These are phyloP conservation scores for Fusarium drepaniforme DNA, from an alignment of 2,329 filamentous ascomycete genomes.

Conservation along the genomic window DNA sequence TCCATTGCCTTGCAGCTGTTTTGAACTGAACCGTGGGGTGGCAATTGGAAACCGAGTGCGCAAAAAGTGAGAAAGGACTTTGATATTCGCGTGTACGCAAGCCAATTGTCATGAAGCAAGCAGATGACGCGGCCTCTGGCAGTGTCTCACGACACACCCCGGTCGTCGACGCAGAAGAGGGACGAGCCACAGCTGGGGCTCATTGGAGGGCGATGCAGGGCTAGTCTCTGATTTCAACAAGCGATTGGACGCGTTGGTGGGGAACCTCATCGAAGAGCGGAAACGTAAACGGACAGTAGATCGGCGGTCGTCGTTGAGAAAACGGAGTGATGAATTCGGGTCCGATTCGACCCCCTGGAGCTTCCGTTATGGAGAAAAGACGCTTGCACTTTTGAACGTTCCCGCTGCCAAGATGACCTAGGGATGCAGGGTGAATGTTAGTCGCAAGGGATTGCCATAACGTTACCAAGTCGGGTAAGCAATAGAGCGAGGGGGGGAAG, in stretches of 20 bases:
- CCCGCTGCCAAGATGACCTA: slow-evolving; percentile 37
- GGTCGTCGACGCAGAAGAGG: slow-evolving; percentile 32
- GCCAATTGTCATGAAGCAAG: slow-evolving; percentile 36
- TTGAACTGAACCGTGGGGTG: slow-evolving; percentile 25
- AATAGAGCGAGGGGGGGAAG: slow-evolving; percentile 8
- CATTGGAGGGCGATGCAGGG: slow-evolving; percentile 22
- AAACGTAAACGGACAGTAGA: slow-evolving; percentile 29
- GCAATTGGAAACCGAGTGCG: slow-evolving; percentile 24
- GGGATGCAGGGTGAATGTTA: slow-evolving; percentile 24
- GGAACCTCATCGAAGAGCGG: slow-evolving; percentile 8
- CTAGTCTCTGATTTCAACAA: slow-evolving; percentile 9
- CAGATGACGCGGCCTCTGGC: slow-evolving; percentile 45
- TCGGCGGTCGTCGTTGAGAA: slow-evolving; percentile 16
- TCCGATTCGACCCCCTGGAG: slow-evolving; percentile 28
- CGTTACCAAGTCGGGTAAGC: slow-evolving; percentile 28
- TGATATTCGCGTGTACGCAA: slow-evolving; percentile 42
- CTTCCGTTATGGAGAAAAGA: slow-evolving; percentile 18
- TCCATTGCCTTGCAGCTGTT: slow-evolving; percentile 3
- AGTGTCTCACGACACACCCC: slow-evolving; percentile 39
- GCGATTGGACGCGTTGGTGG: slow-evolving; percentile 26
- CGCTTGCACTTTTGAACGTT: slow-evolving; percentile 21
- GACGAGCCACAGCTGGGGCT: slow-evolving; percentile 20
- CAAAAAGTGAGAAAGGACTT: background rate
- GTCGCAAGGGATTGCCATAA: slow-evolving; percentile 17
- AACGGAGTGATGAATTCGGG: slow-evolving; percentile 24